Evolutionary conservation across 2,329 filamentous ascomycete genomes (phyloP).

Genomic region (Aspergillus pseudoterreus): DNA sequence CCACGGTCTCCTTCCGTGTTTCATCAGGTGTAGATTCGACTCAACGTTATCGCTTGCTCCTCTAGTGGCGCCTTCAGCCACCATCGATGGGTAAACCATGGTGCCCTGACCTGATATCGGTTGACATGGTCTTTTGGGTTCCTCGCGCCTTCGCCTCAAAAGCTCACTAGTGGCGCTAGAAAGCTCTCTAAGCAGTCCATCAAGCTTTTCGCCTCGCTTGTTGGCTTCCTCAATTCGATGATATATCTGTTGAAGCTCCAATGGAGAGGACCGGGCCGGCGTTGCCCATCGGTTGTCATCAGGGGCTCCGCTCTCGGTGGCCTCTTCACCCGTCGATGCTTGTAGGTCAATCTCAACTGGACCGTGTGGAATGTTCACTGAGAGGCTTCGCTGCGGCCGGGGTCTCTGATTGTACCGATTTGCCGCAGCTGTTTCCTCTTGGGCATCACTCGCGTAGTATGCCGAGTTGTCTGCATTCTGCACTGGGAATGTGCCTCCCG

Average conservation of each 20-base stretch:
- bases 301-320: not conserved
- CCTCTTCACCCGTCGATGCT: not conserved
- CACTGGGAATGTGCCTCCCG: no score
- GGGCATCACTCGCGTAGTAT: no score
- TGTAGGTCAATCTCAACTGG: not conserved
- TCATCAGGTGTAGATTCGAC: not conserved
- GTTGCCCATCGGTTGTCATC: constrained; percentile 4
- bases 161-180: constrained; percentile 16
- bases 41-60: not conserved
- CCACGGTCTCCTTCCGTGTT: constrained; percentile 13
- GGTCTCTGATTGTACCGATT: not conserved
- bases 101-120: not conserved
- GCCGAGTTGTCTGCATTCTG: no score
- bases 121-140: constrained; percentile 5
- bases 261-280: constrained; percentile 9
- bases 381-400: not conserved
- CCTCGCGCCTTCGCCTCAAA: constrained; percentile 6
- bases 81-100: not conserved
- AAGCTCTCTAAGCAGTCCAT: constrained; percentile 26
- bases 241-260: constrained; percentile 25
- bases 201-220: constrained; percentile 24
- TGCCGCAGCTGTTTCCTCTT: no score
- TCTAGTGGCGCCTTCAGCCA: not conserved
- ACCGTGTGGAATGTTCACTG: not conserved
- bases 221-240: constrained; percentile 28